Evolutionary conservation across 164 flowering plant species (phyloP), one percentile per base, ranked within the genome.

Genomic region (Taxillus chinensis): DNA sequence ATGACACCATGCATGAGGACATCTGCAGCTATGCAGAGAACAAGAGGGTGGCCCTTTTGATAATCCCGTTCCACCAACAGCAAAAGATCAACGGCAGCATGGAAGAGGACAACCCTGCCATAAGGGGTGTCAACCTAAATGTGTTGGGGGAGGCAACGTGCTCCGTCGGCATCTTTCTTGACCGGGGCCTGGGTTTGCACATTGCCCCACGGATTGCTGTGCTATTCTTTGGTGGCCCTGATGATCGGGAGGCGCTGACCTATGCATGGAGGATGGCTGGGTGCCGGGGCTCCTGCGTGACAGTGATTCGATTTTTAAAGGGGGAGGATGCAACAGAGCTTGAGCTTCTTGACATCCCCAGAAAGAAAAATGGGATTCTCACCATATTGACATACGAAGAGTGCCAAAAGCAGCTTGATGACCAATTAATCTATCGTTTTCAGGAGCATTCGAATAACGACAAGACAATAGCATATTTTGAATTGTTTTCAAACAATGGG

Each of bases 191-290:
- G 2, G 71, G 63, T 2, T 62, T 13, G 11, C 12, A 9, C 48
- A 45, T 43, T n/a, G 16, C 1, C 7, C 12, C 48, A 7, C 62
- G 68, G 5, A 48, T 79, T 6, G 68, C 58, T 9, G 52, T 76
- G 54, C 15, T 80, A 7, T 82, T 62, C 67, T 43, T 79, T 7
- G 79, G 79, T 5, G 86, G 86, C 5, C 65, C 64, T 3, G 86
- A 82, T 43, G 82, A 80, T 46, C 71, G 86, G 0, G 86, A 82
- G 62, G 86, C 86, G 0, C 45, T 82, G 15, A 64, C 77, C 0
- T 78, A 70, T 41, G 83, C 78, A 2, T 66, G 73, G 76, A 63
- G 83, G 41, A 80, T 82, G 79, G 69, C 69, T 1, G 67, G 56
- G 3, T 50, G 58, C 5, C 59, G 63, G 0, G 61, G 61, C 0